A percentile compares a stretch with the other conserved stretches of the same genome.
phyloP scores from a whole-genome alignment of 257 asterid genomes.

The Nicotiana noctiflora region DNA sequence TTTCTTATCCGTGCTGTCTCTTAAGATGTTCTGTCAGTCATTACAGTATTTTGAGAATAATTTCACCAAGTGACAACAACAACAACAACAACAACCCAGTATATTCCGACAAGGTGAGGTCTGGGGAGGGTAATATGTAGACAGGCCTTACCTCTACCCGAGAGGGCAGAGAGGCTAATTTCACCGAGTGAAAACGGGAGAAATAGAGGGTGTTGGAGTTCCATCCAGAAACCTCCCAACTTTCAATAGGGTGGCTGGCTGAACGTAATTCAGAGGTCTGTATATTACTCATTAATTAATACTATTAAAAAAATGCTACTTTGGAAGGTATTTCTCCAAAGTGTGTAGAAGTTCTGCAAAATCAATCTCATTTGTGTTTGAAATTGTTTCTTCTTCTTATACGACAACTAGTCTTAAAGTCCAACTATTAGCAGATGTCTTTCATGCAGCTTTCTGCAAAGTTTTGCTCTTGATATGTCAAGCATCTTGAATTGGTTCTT shows the following conservation, averaged over 20 bases:
- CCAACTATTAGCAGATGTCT: neutral
- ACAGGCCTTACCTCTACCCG: too few relatives aligned
- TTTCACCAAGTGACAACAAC: too few relatives aligned
- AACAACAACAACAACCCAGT: too few relatives aligned
- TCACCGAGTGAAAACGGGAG: neutral
- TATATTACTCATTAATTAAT: neutral
- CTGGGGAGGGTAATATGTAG: too few relatives aligned
- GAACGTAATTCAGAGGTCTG: neutral
- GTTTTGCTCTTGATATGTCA: neutral
- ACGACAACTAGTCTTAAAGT: neutral
- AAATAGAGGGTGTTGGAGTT: neutral
- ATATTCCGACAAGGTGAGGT: too few relatives aligned
- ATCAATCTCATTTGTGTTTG: neutral
- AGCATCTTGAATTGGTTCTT: neutral
- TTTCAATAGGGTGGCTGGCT: neutral
- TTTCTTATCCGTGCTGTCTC: too few relatives aligned
- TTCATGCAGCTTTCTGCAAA: slow-evolving; percentile 3
- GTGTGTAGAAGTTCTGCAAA: neutral
- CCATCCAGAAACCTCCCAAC: neutral
- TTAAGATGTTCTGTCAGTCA: too few relatives aligned
- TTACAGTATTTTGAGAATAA: too few relatives aligned
- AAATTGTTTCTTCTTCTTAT: slow-evolving; percentile 1
- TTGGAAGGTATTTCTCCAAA: neutral
- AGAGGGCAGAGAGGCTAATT: neutral
- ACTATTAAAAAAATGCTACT: neutral